phyloP scores from a whole-genome alignment of 2,329 filamentous ascomycete genomes.

The Colletotrichum noveboracense region DNA sequence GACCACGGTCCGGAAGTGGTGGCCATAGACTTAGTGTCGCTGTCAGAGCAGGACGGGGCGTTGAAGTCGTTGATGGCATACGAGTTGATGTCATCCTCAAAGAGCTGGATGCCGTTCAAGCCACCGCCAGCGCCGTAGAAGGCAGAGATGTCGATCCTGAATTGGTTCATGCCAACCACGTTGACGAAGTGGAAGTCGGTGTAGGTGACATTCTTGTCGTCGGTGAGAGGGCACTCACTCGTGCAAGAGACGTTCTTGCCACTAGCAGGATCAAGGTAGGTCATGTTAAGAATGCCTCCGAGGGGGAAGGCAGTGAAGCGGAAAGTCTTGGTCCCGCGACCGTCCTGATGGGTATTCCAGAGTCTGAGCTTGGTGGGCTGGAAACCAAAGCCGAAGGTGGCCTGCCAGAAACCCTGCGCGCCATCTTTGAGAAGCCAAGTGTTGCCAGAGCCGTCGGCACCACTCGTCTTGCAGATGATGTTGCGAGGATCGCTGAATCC shows the following conservation, averaged over 20 bases:
- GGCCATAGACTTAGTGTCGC: constrained; percentile 68
- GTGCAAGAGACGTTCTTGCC: constrained; percentile 77
- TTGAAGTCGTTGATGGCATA: constrained; percentile 91
- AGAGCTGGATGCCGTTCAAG: constrained; percentile 84
- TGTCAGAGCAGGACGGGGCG: constrained; percentile 74
- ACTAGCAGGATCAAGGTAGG: constrained; percentile 78
- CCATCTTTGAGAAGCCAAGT: constrained; percentile 84
- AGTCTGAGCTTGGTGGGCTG: constrained; percentile 85
- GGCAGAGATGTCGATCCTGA: constrained; percentile 83
- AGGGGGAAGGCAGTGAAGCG: constrained; percentile 85
- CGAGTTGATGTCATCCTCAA: constrained; percentile 81
- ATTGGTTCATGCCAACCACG: constrained; percentile 82
- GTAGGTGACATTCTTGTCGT: constrained; percentile 67
- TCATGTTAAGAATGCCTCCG: constrained; percentile 95
- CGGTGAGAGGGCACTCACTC: constrained; percentile 82
- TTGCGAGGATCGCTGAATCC: constrained; percentile 80
- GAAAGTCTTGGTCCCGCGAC: constrained; percentile 87
- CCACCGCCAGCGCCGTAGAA: constrained; percentile 90
- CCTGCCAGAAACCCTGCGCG: constrained; percentile 81
- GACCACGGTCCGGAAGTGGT: constrained; percentile 78
- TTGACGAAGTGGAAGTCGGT: constrained; percentile 96
- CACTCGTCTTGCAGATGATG: constrained; percentile 79
- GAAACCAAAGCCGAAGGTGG: constrained; percentile 83
- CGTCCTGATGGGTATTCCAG: constrained; percentile 85
- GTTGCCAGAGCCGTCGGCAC: constrained; percentile 70